phyloP scores from a whole-genome alignment of 164 flowering plant species.

The Liquidambar formosana region DNA sequence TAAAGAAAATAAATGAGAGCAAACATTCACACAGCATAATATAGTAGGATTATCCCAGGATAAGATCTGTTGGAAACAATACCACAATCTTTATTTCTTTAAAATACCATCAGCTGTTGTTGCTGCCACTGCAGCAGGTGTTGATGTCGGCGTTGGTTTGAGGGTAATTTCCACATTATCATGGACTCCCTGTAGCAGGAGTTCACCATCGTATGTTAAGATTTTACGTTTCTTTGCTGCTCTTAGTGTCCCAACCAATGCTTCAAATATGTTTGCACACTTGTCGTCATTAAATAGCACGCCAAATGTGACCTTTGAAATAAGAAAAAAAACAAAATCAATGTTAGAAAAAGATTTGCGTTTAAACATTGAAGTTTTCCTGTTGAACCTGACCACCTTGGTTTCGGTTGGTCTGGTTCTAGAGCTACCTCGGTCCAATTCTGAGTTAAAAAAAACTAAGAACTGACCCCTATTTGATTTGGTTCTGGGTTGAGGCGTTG shows the following conservation, averaged over 20 bases:
- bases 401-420: too few relatives aligned
- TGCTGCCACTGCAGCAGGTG: constrained; percentile 17
- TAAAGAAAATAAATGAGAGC: too few relatives aligned
- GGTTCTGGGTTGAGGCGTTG: too few relatives aligned
- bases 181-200: constrained; percentile 93
- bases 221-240: constrained; percentile 91
- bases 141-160: constrained; percentile 45
- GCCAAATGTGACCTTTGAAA: constrained; percentile 83
- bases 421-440: too few relatives aligned
- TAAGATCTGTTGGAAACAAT: too few relatives aligned
- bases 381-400: too few relatives aligned
- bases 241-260: constrained; percentile 91
- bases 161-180: constrained; percentile 85
- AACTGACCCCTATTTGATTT: too few relatives aligned
- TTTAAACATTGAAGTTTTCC: too few relatives aligned
- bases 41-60: too few relatives aligned
- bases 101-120: constrained; percentile 13
- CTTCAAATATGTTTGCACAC: constrained; percentile 96
- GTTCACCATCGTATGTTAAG: constrained; percentile 76
- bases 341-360: neutral
- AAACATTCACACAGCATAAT: neutral
- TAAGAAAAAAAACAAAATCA: constrained; percentile 4
- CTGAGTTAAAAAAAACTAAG: too few relatives aligned
- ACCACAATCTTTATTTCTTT: neutral
- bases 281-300: constrained; percentile 83